Base-by-base conservation (phyloP, 2,329 filamentous ascomycete species). In the Cercospora sp. region DNA sequence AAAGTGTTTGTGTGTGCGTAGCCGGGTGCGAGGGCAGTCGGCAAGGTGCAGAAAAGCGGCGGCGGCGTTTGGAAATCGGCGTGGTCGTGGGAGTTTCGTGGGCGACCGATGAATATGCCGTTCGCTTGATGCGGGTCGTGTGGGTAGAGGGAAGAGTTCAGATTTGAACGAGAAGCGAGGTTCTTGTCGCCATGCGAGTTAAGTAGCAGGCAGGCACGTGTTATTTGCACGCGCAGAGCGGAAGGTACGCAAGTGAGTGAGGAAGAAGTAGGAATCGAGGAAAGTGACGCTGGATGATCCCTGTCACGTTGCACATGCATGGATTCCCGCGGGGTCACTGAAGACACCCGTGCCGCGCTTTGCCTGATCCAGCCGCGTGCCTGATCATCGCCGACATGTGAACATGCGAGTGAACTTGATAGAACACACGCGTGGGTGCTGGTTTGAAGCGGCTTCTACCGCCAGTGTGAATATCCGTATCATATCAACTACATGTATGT, bases 271-370 rank as follows among this genome's bases (percentile, higher is more conserved):
- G 53, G 16, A 21, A 59, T 37, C 55, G 55, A 34, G 28, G 55
- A 59, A 34, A 59, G 55, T 59, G 28, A 37, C 28, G 28, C 55
- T 21, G 55, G 10, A 34, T 32, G 32, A 59, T 59, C 55, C 49
- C 49, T 55, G 30, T 32, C 55, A 59, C 30, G 28, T 34, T 45
- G 59, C 59, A 61, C 34, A 45, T 49, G 59, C 37, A 34, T 60
- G 30, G 7, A 16, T 55, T n/a, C 49, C 24, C 24, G 49, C 49
- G 49, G 49, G 49, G 49, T 55, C 49, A 28, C 26, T 28, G 24
- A 24, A 28, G 12, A 28, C 49, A 16, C 0, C 37, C 24, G 24
- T 21, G 34, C 26, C 37, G n/a, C 59, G 34, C 32, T 45, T 49
- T 28, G 59, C 59, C 59, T 9, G 13, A 49, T 30, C 2, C 37